Evolutionary conservation across 768 basidiomycete genomes (phyloP), one percentile per base, ranked within the genome.

Genomic region (Dioszegia crocea): DNA sequence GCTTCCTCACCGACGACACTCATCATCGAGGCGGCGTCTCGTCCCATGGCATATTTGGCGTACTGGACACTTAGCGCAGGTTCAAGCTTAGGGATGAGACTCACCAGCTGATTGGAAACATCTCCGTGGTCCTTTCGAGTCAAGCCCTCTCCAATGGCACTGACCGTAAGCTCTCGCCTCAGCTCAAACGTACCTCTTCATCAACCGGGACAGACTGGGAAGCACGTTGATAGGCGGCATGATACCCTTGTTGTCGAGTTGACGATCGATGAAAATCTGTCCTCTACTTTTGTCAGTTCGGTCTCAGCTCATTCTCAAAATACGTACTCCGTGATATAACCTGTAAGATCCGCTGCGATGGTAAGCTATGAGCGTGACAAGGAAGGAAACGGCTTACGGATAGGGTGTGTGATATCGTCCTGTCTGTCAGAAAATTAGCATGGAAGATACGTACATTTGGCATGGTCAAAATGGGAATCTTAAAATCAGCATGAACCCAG

Each of bases 221-320:
- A 99, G 83, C 60, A 99, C 94, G 80, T 99, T 99, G 83, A 99
- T 98, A 49, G 96, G 96, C 33, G 96, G 96, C 80, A 97, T 98
- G 76, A 98, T 93, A 61, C 78, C 76, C 63, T 67, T 59, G 81
- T 99, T 97, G 83, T 96, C 83, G 77, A 99, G 81, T 78, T 96
- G 91, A 64, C 96, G 87, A 82, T 99, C 96, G 73, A 99, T 89
- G 78, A 87, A 94, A 80, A 99, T 96, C 80, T 99, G 96, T 50
- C 96, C 96, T 82, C 98, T 93, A 24, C n/a, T n/a, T n/a, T n/a
- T 4, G n/a, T 61, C 23, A 65, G 52, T 61, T n/a, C 11, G 1
- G 16, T 17, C 40, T 33, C 24, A 24, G 3, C 14, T 4, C 1
- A 24, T 1, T n/a, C 65, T 4, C 31, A 21, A 9, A 6, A 24